Base-by-base conservation (phyloP, 2,329 filamentous ascomycete species). In the Claviceps maximensis region DNA sequence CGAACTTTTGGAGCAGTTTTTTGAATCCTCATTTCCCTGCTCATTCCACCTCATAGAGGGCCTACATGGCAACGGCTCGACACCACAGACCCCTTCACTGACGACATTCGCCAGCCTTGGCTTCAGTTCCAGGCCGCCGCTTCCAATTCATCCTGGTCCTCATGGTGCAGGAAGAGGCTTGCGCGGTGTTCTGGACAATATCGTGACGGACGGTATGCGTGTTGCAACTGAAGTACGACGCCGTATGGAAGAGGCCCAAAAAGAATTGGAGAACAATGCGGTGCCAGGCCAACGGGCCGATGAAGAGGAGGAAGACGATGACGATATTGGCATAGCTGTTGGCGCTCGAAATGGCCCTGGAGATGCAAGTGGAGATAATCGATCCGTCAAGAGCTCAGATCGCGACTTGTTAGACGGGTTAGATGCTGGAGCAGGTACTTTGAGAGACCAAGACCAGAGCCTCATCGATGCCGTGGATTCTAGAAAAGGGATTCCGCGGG, bases 131-230 rank as follows among this genome's bases (percentile, higher is more conserved):
- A 68, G 75, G 21, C 56, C 62, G 29, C 61, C 65, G 7, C 38
- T 58, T 53, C 69, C 74, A 53, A 64, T 73, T 48, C 66, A 70
- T 47, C 64, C 68, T 3, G 65, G 70, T 49, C 61, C 71, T 58
- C 59, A 67, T 42, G 62, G 68, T 56, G 84, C 56, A 75, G 83
- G 62, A 75, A 79, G 90, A 58, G 89, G 93, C 23, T 77, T 98
- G 1, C 80, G 93, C 44, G 93, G 93, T 21, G 93, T 98, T 55
- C 74, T 98, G 41, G 93, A 98, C 71, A 95, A 95, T 61, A 97
- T 98, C 61, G 93, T 97, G 58, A 95, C 87, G 1, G 93, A 98
- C 65, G 93, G 93, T 44, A 96, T 97, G 83, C 84, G 91, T 36
- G 91, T 97, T 54, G 93, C 93, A 0, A 87, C 86, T 1, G 93